Evolutionary conservation across 192 early-diverging fungal species (phyloP).

Genomic region (Gorgonomyces haynaldii): DNA sequence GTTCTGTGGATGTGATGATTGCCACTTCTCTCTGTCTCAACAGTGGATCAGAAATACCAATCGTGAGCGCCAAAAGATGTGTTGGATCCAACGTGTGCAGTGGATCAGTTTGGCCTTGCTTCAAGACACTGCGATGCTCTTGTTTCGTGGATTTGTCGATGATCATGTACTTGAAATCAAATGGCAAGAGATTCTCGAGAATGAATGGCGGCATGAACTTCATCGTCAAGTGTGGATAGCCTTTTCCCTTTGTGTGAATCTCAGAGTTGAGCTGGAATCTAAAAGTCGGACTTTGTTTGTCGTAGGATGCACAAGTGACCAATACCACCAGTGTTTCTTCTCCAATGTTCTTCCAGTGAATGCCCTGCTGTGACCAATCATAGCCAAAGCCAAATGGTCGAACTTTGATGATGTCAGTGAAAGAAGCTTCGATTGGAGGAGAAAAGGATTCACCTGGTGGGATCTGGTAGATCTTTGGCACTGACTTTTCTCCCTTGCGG

Average conservation of each 20-base stretch:
- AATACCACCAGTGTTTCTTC: conserved; percentile 22
- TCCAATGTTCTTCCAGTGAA: conserved; percentile 75
- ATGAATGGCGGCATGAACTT: conserved; percentile 56
- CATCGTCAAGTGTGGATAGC: conserved; percentile 36
- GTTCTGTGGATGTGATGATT: conserved; percentile 71
- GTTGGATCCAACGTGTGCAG: conserved; percentile 77
- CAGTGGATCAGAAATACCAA: conserved; percentile 56
- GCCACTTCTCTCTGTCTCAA: conserved; percentile 68
- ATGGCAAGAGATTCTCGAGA: conserved; percentile 92
- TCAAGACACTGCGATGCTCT: conserved; percentile 52
- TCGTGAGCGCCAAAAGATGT: conserved; percentile 62
- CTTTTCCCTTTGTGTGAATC: conserved; percentile 8
- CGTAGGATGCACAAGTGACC: conserved; percentile 40
- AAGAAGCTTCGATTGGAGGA: conserved; percentile 78
- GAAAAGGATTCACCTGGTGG: conserved; percentile 70
- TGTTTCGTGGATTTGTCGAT: conserved; percentile 59
- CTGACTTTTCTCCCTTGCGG: conserved; percentile 48
- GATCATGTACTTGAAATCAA: conserved; percentile 68
- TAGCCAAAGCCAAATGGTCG: conserved; percentile 75
- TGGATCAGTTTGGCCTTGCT: conserved; percentile 58
- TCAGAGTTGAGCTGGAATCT: conserved; percentile 53
- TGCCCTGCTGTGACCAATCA: conserved; percentile 64
- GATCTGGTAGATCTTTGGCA: conserved; percentile 10
- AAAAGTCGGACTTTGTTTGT: conserved; percentile 46
- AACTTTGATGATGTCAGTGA: conserved; percentile 64